Conservation (phyloP, 2,329 filamentous ascomycete species). For the Sporothrix sp. region DNA sequence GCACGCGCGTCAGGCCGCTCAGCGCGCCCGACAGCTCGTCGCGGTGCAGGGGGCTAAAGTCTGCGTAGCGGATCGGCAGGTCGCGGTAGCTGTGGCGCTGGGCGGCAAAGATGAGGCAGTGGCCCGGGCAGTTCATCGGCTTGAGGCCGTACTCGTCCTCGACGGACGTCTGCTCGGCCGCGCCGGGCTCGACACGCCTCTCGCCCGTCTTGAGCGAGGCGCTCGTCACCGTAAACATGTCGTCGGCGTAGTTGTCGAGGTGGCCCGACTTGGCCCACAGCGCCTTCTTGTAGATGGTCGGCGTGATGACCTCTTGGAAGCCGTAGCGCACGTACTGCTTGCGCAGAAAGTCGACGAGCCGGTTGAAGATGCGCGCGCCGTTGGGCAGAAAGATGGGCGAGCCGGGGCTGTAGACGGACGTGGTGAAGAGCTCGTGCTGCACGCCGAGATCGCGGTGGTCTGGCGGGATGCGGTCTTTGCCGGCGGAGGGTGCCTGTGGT, state of each 20-base stretch:
- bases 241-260: constrained; percentile 80
- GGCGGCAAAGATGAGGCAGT: constrained; percentile 80
- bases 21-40: constrained; percentile 93
- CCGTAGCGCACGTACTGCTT: constrained; percentile 77
- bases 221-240: constrained; percentile 77
- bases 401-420: constrained; percentile 69
- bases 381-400: constrained; percentile 78
- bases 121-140: constrained; percentile 95
- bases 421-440: constrained; percentile 69
- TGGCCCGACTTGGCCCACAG: constrained; percentile 81
- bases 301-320: constrained; percentile 80
- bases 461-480: constrained; percentile 25
- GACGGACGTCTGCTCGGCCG: not conserved
- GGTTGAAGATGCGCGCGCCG: constrained; percentile 74
- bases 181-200: constrained; percentile 23
- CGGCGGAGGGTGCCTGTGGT: constrained; percentile 10
- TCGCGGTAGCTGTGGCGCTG: constrained; percentile 80
- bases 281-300: constrained; percentile 82
- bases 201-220: constrained; percentile 34
- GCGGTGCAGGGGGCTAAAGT: constrained; percentile 90
- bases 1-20: constrained; percentile 80
- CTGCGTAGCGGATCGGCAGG: constrained; percentile 82
- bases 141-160: constrained; percentile 73
- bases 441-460: constrained; percentile 53
- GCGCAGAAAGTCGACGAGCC: constrained; percentile 70